A percentile compares a stretch with the other conserved stretches of the same genome.
These are phyloP conservation scores for Agastache rugosa DNA, from an alignment of 257 asterid genomes.

Conservation along the genomic window DNA sequence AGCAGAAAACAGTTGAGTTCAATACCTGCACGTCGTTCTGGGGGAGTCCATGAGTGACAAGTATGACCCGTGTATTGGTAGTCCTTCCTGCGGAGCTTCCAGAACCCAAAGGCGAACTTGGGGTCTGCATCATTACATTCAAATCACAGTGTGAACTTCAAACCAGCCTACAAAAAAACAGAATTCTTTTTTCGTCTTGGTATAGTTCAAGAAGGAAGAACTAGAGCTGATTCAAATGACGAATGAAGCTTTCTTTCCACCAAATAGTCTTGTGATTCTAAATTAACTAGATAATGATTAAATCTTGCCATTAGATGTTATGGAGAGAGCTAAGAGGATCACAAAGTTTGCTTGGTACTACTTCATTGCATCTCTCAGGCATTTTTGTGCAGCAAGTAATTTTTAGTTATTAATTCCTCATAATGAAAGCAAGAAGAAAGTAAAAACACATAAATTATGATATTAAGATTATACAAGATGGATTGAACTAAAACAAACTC, in stretches of 20 bases:
- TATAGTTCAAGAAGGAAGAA: conserved; percentile 32
- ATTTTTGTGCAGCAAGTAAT: background rate
- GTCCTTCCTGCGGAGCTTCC: conserved; percentile 80
- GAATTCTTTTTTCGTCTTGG: conserved; percentile 35
- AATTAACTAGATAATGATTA: background rate
- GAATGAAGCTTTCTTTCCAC: background rate
- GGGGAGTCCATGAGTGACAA: conserved; percentile 70
- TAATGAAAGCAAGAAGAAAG: conserved; percentile 6
- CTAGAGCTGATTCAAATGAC: conserved; percentile 6
- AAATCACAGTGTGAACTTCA: conserved; percentile 63
- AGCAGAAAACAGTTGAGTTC: conserved; percentile 3
- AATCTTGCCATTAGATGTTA: too few species aligned
- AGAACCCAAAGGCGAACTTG: conserved; percentile 74
- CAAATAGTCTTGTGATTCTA: background rate
- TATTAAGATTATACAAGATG: conserved; percentile 8
- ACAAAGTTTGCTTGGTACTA: background rate
- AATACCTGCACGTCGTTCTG: conserved; percentile 58
- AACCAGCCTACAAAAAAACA: conserved; percentile 53
- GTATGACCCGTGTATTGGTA: conserved; percentile 64
- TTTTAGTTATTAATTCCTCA: background rate
- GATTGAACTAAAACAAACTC: background rate
- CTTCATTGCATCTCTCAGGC: background rate
- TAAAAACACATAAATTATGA: background rate
- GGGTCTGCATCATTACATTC: conserved; percentile 86
- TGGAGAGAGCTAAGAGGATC: background rate